A percentile compares a stretch with the other conserved stretches of the same genome.
Conservation (phyloP, 2,329 filamentous ascomycete species). For the Mollisiaceae sp. region DNA sequence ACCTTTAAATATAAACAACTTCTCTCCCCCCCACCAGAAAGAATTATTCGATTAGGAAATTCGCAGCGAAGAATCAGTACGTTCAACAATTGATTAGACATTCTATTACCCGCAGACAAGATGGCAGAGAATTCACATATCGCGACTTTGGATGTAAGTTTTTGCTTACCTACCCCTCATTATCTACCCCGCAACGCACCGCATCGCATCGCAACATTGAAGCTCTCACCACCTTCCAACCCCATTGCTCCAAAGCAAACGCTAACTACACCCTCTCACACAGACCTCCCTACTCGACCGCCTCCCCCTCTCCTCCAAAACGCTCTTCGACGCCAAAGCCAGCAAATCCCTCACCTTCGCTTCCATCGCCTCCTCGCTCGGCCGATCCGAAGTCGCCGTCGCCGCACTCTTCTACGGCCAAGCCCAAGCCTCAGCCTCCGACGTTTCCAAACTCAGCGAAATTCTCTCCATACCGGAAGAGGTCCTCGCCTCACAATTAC, state of each 20-base stretch:
- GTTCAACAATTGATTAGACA: too few species aligned
- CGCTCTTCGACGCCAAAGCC: constrained; percentile 83
- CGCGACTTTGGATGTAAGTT: constrained; percentile 32
- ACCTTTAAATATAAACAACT: neutral
- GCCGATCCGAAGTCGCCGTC: constrained; percentile 84
- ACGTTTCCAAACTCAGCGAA: constrained; percentile 68
- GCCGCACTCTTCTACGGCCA: constrained; percentile 94
- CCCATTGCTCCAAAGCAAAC: neutral
- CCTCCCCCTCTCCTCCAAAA: constrained; percentile 72
- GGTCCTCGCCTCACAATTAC: constrained; percentile 59
- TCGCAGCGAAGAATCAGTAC: too few species aligned
- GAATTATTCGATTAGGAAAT: too few species aligned
- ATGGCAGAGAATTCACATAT: constrained; percentile 34
- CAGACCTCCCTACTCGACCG: constrained; percentile 69
- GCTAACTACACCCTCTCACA: neutral
- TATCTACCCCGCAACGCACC: constrained; percentile 15
- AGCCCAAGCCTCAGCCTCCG: constrained; percentile 72
- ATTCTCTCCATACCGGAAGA: constrained; percentile 66
- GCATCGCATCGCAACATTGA: constrained; percentile 13
- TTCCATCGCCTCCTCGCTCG: constrained; percentile 73
- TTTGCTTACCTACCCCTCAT: constrained; percentile 14
- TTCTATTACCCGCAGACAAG: constrained; percentile 4
- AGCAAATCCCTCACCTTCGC: constrained; percentile 78
- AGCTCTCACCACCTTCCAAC: constrained; percentile 1
- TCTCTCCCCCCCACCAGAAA: too few species aligned